A percentile compares a stretch with the other conserved stretches of the same genome.
Evolutionary conservation across 805 yeast genomes (phyloP).

Genomic region (Yamadazyma phyllophila): DNA sequence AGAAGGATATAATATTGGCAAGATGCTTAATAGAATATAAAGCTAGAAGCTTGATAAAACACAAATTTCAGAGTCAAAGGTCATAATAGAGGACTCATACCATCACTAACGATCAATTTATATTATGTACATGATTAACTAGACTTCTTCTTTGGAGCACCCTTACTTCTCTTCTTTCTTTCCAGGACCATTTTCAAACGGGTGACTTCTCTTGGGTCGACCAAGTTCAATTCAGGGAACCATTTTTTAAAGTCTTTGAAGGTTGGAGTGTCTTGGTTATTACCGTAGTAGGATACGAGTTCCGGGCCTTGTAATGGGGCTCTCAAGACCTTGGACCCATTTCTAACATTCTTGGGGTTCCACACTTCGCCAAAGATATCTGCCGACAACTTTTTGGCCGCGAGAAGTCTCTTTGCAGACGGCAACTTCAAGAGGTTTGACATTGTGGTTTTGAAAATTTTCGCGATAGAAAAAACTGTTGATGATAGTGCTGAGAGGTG

Average conservation of each 20-base stretch:
- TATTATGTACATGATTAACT: slow-evolving; percentile 5
- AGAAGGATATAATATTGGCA: not conserved
- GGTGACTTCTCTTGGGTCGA: slow-evolving; percentile 68
- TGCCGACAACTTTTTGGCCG: slow-evolving; percentile 59
- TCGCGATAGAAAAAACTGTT: not conserved
- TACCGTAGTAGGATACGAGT: slow-evolving; percentile 69
- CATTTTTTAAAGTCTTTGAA: slow-evolving; percentile 57
- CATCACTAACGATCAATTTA: not conserved
- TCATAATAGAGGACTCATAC: too few relatives aligned
- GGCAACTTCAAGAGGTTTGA: slow-evolving; percentile 34
- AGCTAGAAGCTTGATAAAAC: too few relatives aligned
- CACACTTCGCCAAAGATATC: slow-evolving; percentile 66
- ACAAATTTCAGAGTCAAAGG: too few relatives aligned
- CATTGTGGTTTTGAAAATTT: slow-evolving; percentile 2
- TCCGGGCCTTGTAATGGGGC: slow-evolving; percentile 71
- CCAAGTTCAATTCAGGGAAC: slow-evolving; percentile 51
- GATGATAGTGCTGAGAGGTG: too few relatives aligned
- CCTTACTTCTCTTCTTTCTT: slow-evolving; percentile 83
- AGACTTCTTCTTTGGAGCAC: slow-evolving; percentile 73
- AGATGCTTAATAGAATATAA: not conserved
- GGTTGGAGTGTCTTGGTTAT: slow-evolving; percentile 61
- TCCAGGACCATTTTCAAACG: slow-evolving; percentile 60
- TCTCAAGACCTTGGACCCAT: slow-evolving; percentile 69
- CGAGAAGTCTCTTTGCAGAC: slow-evolving; percentile 46
- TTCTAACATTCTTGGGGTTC: slow-evolving; percentile 64